Conservation (phyloP, 371 early-diverging fungal genomes). For the Neoconidiobolus thromboides region DNA sequence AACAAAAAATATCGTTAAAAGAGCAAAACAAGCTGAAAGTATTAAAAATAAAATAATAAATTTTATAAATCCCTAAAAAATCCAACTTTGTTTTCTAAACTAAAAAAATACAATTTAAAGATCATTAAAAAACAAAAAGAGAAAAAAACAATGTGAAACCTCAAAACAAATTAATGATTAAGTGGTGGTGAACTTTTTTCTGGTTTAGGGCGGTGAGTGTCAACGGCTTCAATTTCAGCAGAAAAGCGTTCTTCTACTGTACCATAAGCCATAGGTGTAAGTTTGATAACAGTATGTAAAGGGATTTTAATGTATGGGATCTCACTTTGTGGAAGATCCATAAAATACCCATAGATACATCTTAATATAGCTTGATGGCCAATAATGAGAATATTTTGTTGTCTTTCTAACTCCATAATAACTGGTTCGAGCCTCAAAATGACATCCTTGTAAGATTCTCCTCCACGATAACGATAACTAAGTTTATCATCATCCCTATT, state of each 20-base stretch:
- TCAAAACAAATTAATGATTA: too few relatives aligned
- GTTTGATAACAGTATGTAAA: constrained; percentile 83
- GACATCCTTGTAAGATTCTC: constrained; percentile 85
- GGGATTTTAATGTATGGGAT: constrained; percentile 93
- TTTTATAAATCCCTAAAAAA: too few relatives aligned
- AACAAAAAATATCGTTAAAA: too few relatives aligned
- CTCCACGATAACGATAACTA: constrained; percentile 81
- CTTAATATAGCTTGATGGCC: constrained; percentile 88
- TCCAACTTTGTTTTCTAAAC: too few relatives aligned
- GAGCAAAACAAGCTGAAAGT: too few relatives aligned
- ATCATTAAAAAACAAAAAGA: too few relatives aligned
- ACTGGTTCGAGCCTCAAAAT: constrained; percentile 78
- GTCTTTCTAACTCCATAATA: constrained; percentile 94
- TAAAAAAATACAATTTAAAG: too few relatives aligned
- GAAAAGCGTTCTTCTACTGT: constrained; percentile 76
- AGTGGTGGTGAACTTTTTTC: not conserved
- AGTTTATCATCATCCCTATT: constrained; percentile 91
- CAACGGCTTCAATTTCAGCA: constrained; percentile 69
- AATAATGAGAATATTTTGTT: constrained; percentile 86
- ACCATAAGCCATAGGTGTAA: constrained; percentile 88
- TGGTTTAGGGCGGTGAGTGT: constrained; percentile 56
- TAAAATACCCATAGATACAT: constrained; percentile 84
- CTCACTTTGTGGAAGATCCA: constrained; percentile 75
- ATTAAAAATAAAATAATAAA: too few relatives aligned
- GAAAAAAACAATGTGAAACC: too few relatives aligned